Evolutionary conservation across 2,329 filamentous ascomycete genomes (phyloP).

Genomic region (Cadophora gregata): DNA sequence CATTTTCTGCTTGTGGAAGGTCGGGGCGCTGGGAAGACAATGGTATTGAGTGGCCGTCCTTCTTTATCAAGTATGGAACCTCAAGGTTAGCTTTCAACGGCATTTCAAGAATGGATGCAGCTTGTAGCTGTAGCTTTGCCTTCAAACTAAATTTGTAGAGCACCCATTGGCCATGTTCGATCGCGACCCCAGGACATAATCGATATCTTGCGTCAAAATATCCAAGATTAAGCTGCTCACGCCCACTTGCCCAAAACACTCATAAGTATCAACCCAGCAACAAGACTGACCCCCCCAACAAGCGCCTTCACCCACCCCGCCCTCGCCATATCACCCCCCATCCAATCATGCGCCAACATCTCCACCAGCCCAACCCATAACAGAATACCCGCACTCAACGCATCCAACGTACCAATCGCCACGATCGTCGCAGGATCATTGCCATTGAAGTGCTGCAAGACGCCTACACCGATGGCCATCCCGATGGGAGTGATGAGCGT

Average conservation of each 20-base stretch:
- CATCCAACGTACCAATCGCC: slow-evolving; percentile 75
- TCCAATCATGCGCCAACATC: slow-evolving; percentile 81
- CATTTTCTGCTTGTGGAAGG: not conserved
- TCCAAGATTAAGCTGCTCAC: too few relatives aligned
- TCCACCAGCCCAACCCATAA: slow-evolving; percentile 82
- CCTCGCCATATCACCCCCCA: slow-evolving; percentile 54
- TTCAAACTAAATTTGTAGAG: too few relatives aligned
- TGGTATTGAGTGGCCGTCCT: not conserved
- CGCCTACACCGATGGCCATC: slow-evolving; percentile 81
- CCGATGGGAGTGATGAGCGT: slow-evolving; percentile 76
- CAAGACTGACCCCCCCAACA: slow-evolving; percentile 58
- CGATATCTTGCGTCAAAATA: too few relatives aligned
- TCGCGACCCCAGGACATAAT: too few relatives aligned
- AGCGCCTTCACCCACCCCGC: slow-evolving; percentile 56
- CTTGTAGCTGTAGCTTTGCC: too few relatives aligned
- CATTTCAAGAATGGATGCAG: too few relatives aligned
- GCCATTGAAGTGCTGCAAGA: slow-evolving; percentile 73
- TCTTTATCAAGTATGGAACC: not conserved
- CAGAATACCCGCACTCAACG: slow-evolving; percentile 75
- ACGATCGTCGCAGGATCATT: slow-evolving; percentile 72
- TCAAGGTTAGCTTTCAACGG: not conserved
- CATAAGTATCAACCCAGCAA: slow-evolving; percentile 72
- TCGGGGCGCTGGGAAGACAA: not conserved
- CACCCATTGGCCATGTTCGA: too few relatives aligned
- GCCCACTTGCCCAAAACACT: slow-evolving; percentile 79